Base-by-base conservation (phyloP, 2,329 filamentous ascomycete genomes). In the Aaosphaeria pasadenensis region DNA sequence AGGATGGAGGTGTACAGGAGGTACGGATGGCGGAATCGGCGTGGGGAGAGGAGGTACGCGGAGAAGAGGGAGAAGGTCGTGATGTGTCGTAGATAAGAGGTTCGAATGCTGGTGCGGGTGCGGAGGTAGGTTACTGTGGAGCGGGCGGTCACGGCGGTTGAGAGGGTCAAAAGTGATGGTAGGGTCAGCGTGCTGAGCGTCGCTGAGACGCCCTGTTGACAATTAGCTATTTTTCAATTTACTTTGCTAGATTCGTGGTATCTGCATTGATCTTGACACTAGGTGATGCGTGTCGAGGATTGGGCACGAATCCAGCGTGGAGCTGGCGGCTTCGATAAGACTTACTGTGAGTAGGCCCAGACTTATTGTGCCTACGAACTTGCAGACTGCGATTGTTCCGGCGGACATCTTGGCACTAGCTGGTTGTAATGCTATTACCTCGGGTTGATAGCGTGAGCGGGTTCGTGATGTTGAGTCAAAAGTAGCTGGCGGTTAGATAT, bases 331-430 rank as follows among this genome's bases (percentile, higher is more conserved):
- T 29, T 47, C 31, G 13, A 42, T 42, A 35, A 32, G 51, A 77
- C 87, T 63, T 82, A 95, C 91, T 50, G 91, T 96, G 70, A 95
- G 75, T 48, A 96, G 80, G 54, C 92, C 92, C 49, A 96, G 80
- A 61, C 88, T 92, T 57, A 95, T 83, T 44, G 90, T 95, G 64
- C 92, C 92, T 58, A 96, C 87, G 70, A 96, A 96, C 76, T 97
- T 96, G 75, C 88, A 84, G 70, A 87, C 75, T 47, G 89, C 85
- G 64, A 96, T 78, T 64, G 84, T 84, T 60, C 81, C 83, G 60
- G 83, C 78, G 82, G 90, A 88, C 71, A 67, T 77, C 46, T 47
- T 43, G 39, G 39, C 24, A 36, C 33, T 36, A n/a, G 33, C 7
- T 36, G 33, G 33, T 9, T 36, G 33, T 36, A 36, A 9, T 9